phyloP scores from a whole-genome alignment of 768 basidiomycete genomes.

The Lactarius vividus region DNA sequence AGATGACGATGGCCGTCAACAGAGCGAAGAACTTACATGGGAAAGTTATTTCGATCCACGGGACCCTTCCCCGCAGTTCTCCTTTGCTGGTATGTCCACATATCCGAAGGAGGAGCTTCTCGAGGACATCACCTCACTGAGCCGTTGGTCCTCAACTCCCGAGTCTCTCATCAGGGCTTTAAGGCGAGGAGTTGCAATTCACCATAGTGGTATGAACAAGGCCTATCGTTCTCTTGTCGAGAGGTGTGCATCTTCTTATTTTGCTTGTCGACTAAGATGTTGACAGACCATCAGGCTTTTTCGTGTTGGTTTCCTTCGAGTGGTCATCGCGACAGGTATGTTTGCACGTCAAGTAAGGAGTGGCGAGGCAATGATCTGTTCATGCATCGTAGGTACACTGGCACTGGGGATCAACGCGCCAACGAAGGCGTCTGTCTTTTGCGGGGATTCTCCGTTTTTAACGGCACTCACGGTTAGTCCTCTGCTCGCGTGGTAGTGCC shows the following conservation, averaged over 20 bases:
- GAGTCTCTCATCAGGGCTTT: conserved; percentile 50
- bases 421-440: conserved; percentile 62
- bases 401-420: conserved; percentile 78
- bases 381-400: conserved; percentile 47
- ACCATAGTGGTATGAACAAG: conserved; percentile 69
- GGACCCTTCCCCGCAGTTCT: conserved; percentile 57
- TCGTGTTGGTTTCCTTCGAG: conserved; percentile 57
- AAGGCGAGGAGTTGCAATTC: conserved; percentile 61
- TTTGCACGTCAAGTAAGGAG: neutral
- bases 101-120: conserved; percentile 50
- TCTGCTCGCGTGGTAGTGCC: neutral
- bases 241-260: conserved; percentile 40
- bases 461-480: conserved; percentile 57
- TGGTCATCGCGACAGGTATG: conserved; percentile 63
- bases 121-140: conserved; percentile 44
- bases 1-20: conserved; percentile 31
- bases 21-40: conserved; percentile 38
- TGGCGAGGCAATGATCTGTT: neutral
- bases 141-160: conserved; percentile 34
- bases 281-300: conserved; percentile 46
- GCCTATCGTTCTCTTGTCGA: conserved; percentile 56
- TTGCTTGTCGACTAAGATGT: neutral
- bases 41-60: conserved; percentile 55
- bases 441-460: conserved; percentile 57
- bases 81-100: conserved; percentile 48